Evolutionary conservation across 2,329 filamentous ascomycete species (phyloP).

Genomic region (Zelopaecilomyces penicillatus): DNA sequence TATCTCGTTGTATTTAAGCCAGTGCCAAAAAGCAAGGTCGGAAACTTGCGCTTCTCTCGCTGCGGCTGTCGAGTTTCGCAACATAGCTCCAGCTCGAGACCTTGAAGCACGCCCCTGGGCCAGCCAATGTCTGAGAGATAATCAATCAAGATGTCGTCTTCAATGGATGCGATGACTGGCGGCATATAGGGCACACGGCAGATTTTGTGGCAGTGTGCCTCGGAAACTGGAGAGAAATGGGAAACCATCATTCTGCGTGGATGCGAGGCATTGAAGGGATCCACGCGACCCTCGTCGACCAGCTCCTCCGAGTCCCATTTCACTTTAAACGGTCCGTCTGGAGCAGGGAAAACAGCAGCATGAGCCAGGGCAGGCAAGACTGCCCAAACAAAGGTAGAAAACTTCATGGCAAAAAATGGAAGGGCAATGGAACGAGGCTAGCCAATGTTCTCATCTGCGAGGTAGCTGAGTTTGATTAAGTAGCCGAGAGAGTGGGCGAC

Average conservation of each 20-base stretch:
- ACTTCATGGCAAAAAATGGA: background rate
- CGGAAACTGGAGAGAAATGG: conserved; percentile 13
- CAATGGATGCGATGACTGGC: conserved; percentile 9
- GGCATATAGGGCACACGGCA: conserved; percentile 16
- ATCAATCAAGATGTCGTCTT: conserved; percentile 14
- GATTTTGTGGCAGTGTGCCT: conserved; percentile 9
- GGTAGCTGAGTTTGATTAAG: too few species aligned
- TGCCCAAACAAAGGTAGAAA: background rate
- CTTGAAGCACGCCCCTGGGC: conserved; percentile 11
- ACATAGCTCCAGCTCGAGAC: conserved; percentile 15
- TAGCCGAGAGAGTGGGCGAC: too few species aligned
- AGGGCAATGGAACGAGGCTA: background rate
- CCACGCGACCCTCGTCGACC: conserved; percentile 28
- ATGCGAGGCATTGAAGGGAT: conserved; percentile 16
- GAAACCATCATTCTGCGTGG: conserved; percentile 16
- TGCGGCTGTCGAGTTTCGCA: conserved; percentile 8
- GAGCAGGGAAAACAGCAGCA: conserved; percentile 3
- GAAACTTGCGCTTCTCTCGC: conserved; percentile 3
- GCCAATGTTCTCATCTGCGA: too few species aligned
- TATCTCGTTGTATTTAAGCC: conserved; percentile 19
- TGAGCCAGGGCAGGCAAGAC: background rate
- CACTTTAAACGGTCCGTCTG: conserved; percentile 8
- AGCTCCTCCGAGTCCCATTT: conserved; percentile 12
- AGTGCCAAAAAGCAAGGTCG: conserved; percentile 12
- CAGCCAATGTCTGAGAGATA: conserved; percentile 10